Conservation (phyloP, 23 red algal genomes). For the Agarophyton chilense region DNA sequence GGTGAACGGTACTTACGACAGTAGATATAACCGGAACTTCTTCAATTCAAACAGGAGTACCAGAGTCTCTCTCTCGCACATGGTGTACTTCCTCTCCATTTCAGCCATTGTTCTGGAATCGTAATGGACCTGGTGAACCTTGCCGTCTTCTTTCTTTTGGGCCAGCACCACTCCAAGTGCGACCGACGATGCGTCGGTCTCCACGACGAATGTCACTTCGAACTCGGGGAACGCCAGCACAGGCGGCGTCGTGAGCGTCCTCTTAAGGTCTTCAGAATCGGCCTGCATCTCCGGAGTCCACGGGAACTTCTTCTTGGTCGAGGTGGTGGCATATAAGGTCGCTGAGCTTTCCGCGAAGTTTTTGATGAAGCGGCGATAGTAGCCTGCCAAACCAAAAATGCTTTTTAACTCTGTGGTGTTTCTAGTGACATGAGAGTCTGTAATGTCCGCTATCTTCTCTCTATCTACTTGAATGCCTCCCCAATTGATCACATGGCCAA, state of each 20-base stretch:
- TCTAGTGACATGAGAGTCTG: neutral
- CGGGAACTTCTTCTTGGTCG: no score
- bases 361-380: constrained; percentile 38
- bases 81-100: constrained; percentile 7
- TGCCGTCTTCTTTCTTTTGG: no score
- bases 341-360: no score
- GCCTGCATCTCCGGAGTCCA: no score
- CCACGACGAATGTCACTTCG: neutral
- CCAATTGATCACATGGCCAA: neutral
- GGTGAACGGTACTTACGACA: neutral
- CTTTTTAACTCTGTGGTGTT: neutral
- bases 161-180: no score
- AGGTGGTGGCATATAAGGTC: no score
- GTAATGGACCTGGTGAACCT: constrained; percentile 13
- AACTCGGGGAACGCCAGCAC: constrained; percentile 17
- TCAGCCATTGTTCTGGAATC: neutral
- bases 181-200: no score
- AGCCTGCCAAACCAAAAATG: neutral
- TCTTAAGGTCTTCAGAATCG: constrained; percentile 27
- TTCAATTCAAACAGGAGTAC: constrained; percentile 26
- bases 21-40: constrained; percentile 25
- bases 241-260: constrained; percentile 10
- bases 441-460: neutral
- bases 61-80: constrained; percentile 1
- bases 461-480: neutral